Percentiles rank a stretch among this genome's conserved stretches.
phyloP scores from a whole-genome alignment of 2,329 filamentous ascomycete species.

The Clonostachys solani region DNA sequence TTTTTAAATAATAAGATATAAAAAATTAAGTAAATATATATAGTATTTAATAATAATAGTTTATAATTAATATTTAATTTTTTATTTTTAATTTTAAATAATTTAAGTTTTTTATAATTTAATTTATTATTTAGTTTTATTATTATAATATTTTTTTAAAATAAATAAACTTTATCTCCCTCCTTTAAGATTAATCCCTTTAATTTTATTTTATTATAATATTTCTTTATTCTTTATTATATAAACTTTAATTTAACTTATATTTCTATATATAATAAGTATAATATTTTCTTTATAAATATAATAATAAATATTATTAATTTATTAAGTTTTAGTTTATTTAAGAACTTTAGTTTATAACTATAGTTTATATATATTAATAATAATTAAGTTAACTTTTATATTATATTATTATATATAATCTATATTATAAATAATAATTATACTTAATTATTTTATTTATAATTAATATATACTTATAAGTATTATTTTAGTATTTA shows the following conservation, averaged over 20 bases:
- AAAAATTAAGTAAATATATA: too few relatives aligned
- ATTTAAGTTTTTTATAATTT: not conserved
- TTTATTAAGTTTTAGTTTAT: not conserved
- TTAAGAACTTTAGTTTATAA: not conserved
- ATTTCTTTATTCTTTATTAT: not conserved
- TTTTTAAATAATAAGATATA: too few relatives aligned
- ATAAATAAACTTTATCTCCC: constrained; percentile 5
- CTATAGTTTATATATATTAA: not conserved
- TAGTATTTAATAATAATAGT: too few relatives aligned
- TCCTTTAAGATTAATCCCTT: constrained; percentile 3
- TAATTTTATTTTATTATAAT: constrained; percentile 1
- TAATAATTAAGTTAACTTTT: not conserved
- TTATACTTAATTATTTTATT: not conserved
- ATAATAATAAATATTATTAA: not conserved
- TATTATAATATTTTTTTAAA: constrained; percentile 5
- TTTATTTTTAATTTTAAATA: too few relatives aligned
- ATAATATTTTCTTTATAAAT: not conserved
- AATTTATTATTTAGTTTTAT: constrained; percentile 2
- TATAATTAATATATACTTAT: not conserved
- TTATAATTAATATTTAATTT: too few relatives aligned
- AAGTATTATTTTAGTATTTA: too few relatives aligned
- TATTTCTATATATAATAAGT: not conserved
- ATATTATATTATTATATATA: not conserved
- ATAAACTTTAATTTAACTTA: not conserved
- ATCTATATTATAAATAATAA: not conserved